Conservation (phyloP, 2,329 filamentous ascomycete genomes). For the Ophiognomonia clavigignenti-juglandacearum region DNA sequence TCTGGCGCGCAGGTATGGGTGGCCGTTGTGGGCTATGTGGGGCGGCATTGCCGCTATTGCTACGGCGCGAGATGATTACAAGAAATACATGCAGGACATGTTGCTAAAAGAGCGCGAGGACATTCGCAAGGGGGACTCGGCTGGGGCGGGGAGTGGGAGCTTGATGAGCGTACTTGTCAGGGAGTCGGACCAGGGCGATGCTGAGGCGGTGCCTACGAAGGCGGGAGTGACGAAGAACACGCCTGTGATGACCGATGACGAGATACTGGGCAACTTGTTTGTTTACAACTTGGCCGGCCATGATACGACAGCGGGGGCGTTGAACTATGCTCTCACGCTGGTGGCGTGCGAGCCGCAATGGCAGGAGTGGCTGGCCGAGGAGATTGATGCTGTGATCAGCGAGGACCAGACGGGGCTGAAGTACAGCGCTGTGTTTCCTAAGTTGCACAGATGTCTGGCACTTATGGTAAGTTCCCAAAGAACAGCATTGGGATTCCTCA, state of each 20-base stretch:
- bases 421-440: conserved; percentile 6
- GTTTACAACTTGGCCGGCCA: conserved; percentile 25
- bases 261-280: conserved; percentile 25
- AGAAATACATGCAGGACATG: background rate
- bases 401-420: conserved; percentile 5
- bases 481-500: background rate
- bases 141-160: background rate
- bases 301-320: conserved; percentile 23
- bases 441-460: conserved; percentile 10
- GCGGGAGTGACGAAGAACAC: background rate
- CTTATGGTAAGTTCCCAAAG: conserved; percentile 5
- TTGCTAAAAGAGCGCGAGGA: background rate
- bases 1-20: background rate
- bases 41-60: background rate
- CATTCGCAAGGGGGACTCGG: background rate
- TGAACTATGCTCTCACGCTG: conserved; percentile 38
- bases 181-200: background rate
- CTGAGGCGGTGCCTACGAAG: background rate
- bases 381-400: conserved; percentile 18
- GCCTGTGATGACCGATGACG: conserved; percentile 5
- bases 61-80: background rate
- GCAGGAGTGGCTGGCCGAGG: conserved; percentile 25
- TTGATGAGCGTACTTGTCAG: conserved; percentile 3
- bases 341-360: conserved; percentile 30
- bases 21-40: conserved; percentile 3